phyloP scores from a whole-genome alignment of 148 eudicot species.

The Camellia granthamiana region DNA sequence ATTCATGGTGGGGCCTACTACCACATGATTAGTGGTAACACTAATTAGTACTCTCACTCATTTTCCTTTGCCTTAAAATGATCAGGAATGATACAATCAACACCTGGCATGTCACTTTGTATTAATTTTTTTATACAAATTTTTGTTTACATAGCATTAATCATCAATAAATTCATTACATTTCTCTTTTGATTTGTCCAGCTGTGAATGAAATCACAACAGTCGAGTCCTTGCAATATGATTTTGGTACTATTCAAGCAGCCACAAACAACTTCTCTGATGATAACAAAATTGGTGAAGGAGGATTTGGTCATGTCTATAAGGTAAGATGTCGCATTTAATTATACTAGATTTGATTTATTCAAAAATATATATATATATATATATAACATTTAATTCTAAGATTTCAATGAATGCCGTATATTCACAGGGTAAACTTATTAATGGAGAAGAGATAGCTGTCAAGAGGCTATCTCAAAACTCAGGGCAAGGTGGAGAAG shows the following conservation, averaged over 20 bases:
- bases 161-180: not conserved
- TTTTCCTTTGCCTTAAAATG: too few relatives aligned
- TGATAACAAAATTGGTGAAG: slow-evolving; percentile 17
- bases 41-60: too few relatives aligned
- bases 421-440: slow-evolving; percentile 33
- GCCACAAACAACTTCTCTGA: slow-evolving; percentile 17
- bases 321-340: not conserved
- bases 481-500: slow-evolving; percentile 38
- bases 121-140: not conserved
- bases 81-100: too few relatives aligned
- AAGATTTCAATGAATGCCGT: not conserved
- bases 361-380: too few relatives aligned
- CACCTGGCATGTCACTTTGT: too few relatives aligned
- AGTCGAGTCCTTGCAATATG: slow-evolving; percentile 7
- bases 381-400: not conserved
- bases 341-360: too few relatives aligned
- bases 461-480: slow-evolving; percentile 44
- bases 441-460: slow-evolving; percentile 39
- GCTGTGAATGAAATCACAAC: not conserved
- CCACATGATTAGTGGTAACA: too few relatives aligned
- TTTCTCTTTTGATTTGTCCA: not conserved
- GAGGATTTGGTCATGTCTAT: slow-evolving; percentile 21
- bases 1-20: too few relatives aligned
- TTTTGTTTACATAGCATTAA: not conserved
- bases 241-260: not conserved